Evolutionary conservation across 768 basidiomycete genomes (phyloP).

Genomic region (Agrocybe praecox): DNA sequence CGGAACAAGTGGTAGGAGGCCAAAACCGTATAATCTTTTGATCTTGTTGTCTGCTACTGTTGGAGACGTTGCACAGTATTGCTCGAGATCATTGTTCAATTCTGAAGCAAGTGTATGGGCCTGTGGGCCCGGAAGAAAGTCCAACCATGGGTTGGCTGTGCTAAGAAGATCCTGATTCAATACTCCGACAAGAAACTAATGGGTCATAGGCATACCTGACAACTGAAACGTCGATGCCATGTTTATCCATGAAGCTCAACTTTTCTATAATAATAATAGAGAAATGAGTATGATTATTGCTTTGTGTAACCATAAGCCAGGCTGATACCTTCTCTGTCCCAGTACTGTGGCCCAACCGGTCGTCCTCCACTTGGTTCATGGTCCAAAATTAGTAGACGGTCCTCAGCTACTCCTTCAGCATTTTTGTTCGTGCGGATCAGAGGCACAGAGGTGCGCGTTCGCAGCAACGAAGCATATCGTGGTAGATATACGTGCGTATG

Average conservation of each 20-base stretch:
- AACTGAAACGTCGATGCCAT: conserved; percentile 78
- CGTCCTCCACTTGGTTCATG: conserved; percentile 80
- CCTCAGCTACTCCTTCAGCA: conserved; percentile 53
- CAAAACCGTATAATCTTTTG: conserved; percentile 81
- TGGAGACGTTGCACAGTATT: conserved; percentile 74
- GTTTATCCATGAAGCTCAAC: conserved; percentile 82
- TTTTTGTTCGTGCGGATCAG: conserved; percentile 57
- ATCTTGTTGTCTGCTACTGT: conserved; percentile 34
- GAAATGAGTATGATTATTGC: background rate
- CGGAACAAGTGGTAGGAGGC: conserved; percentile 81
- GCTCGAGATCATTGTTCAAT: conserved; percentile 77
- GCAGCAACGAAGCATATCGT: conserved; percentile 71
- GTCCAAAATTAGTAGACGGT: conserved; percentile 77
- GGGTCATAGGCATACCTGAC: conserved; percentile 53
- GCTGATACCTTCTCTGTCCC: conserved; percentile 51
- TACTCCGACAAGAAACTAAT: background rate
- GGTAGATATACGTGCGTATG: conserved; percentile 89
- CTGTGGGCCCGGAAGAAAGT: conserved; percentile 73
- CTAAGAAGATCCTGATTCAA: conserved; percentile 32
- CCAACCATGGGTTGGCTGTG: conserved; percentile 91
- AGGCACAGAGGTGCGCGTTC: conserved; percentile 64
- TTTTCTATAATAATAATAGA: conserved; percentile 39
- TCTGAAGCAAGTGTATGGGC: conserved; percentile 69
- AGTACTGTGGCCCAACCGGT: conserved; percentile 84
- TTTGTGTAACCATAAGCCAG: background rate